These are phyloP conservation scores for Biscogniauxia marginata DNA, from an alignment of 2,329 filamentous ascomycete genomes.

Conservation along the genomic window DNA sequence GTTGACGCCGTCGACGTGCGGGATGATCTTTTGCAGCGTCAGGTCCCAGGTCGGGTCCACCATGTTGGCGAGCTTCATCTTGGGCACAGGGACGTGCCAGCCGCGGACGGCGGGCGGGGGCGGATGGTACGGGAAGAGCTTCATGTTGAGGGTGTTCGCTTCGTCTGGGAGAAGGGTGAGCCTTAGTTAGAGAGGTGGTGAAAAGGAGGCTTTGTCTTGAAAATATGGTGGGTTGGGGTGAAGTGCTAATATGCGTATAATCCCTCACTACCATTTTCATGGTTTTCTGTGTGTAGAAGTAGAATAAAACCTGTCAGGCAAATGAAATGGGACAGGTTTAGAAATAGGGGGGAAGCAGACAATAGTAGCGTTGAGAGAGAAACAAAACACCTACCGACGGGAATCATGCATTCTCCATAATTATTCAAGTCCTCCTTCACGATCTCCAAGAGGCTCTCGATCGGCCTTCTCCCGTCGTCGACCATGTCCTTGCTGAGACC, in stretches of 20 bases:
- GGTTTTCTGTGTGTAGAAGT: no score
- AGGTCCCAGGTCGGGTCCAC: constrained; percentile 71
- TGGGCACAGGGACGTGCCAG: constrained; percentile 86
- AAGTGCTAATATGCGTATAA: not conserved
- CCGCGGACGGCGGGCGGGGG: constrained; percentile 75
- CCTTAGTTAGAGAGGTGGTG: not conserved
- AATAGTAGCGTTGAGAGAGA: not conserved
- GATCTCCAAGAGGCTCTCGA: constrained; percentile 81
- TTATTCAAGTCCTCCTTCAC: constrained; percentile 88
- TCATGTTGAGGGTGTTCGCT: constrained; percentile 93
- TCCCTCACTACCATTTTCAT: not conserved
- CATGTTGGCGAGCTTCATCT: constrained; percentile 63
- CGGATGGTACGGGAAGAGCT: constrained; percentile 82
- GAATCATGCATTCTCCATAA: constrained; percentile 98
- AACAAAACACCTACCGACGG: constrained; percentile 66
- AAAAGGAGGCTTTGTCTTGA: no score
- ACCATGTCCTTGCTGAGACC: constrained; percentile 6
- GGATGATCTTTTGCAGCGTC: constrained; percentile 75
- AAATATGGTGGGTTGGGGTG: no score
- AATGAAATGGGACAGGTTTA: no score
- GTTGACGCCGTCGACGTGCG: constrained; percentile 86
- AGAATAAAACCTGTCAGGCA: no score
- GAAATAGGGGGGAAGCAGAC: not conserved
- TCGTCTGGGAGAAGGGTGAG: constrained; percentile 59
- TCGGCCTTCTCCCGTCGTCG: constrained; percentile 60